Conservation (phyloP, 306 rosid genomes). For the Citrullus amarus region DNA sequence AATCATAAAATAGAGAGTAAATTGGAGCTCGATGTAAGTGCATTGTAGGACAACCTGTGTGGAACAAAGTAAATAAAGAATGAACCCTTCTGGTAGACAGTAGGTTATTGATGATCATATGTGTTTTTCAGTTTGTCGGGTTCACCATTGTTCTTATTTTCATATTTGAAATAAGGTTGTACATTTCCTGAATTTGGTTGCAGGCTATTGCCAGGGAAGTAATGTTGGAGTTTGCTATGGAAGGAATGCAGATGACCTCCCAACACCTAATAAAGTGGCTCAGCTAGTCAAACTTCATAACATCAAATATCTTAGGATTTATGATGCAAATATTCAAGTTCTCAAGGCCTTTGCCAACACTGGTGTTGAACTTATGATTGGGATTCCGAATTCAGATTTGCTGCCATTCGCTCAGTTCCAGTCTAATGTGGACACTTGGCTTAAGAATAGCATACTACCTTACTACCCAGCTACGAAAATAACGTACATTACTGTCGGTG, state of each 20-base stretch:
- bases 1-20: background rate
- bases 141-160: background rate
- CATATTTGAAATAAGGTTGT: background rate
- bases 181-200: background rate
- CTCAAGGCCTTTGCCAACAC: conserved; percentile 92
- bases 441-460: conserved; percentile 77
- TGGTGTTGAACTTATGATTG: conserved; percentile 84
- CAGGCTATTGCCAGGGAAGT: conserved; percentile 74
- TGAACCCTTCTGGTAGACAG: background rate
- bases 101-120: background rate
- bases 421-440: conserved; percentile 84
- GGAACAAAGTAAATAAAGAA: background rate
- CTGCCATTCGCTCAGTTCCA: conserved; percentile 86
- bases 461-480: conserved; percentile 83
- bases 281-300: conserved; percentile 77
- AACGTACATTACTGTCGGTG: conserved; percentile 82
- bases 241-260: conserved; percentile 93
- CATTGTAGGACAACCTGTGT: background rate
- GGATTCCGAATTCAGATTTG: conserved; percentile 70
- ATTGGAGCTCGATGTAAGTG: background rate
- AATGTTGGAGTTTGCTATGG: conserved; percentile 87
- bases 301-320: conserved; percentile 69
- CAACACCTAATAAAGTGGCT: conserved; percentile 87
- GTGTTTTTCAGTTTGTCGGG: background rate
- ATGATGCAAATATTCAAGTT: conserved; percentile 76